Percentiles rank a stretch among this genome's conserved stretches.
Evolutionary conservation across 305 asterid genomes (phyloP).

Genomic region (Solanum hybrid): DNA sequence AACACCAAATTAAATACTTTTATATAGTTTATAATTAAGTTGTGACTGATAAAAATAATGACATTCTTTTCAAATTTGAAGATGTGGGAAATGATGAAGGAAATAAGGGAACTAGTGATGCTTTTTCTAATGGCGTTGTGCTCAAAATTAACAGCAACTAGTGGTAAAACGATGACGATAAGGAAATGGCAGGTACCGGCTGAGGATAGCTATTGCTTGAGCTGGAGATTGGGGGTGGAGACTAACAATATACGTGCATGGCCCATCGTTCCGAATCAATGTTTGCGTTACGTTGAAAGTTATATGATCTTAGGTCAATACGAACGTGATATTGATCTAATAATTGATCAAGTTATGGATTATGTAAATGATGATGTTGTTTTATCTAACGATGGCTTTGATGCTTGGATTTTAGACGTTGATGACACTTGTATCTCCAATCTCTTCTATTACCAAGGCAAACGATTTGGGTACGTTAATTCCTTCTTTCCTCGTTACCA

Average conservation of each 20-base stretch:
- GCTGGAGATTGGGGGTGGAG: slow-evolving; percentile 68
- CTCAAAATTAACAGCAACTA: slow-evolving; percentile 22
- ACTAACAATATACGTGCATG: slow-evolving; percentile 46
- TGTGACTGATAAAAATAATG: background rate
- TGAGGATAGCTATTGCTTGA: slow-evolving; percentile 30
- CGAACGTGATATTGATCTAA: slow-evolving; percentile 30
- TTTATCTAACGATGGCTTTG: slow-evolving; percentile 31
- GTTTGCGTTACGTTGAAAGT: slow-evolving; percentile 32
- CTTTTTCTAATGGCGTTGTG: slow-evolving; percentile 19
- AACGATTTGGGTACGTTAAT: slow-evolving; percentile 31
- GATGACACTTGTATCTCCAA: slow-evolving; percentile 66
- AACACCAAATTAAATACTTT: background rate
- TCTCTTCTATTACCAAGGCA: slow-evolving; percentile 32
- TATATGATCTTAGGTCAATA: slow-evolving; percentile 53
- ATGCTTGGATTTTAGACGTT: slow-evolving; percentile 57
- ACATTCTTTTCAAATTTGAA: background rate
- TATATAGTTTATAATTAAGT: background rate
- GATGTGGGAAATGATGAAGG: slow-evolving; percentile 21
- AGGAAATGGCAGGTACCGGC: slow-evolving; percentile 6
- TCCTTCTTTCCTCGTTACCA: background rate
- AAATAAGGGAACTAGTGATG: slow-evolving; percentile 25
- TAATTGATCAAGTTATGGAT: slow-evolving; percentile 27
- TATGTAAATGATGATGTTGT: slow-evolving; percentile 22
- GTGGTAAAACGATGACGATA: slow-evolving; percentile 8
- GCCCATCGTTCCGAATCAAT: slow-evolving; percentile 48